Base-by-base conservation (phyloP, 1,139 yeast genomes). In the Candida tropicalis region DNA sequence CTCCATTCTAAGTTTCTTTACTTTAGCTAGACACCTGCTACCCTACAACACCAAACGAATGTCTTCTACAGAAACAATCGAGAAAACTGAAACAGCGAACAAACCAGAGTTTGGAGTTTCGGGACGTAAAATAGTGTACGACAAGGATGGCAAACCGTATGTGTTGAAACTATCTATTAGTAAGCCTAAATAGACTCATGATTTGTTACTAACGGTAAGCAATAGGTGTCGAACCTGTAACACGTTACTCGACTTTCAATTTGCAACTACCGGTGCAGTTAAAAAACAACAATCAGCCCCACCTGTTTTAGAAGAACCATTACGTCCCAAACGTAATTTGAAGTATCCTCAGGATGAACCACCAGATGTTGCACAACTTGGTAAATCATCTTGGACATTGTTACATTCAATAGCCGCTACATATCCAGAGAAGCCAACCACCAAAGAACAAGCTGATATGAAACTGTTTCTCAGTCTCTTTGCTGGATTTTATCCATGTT, bases 331-430 rank as follows among this genome's bases (percentile, higher is more conserved):
- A 47, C 53, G 13, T 6, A 17, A 26, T 3, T 32, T 39, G 38
- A 22, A 35, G 9, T 68, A 70, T 41, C 52, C 70, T 4, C 70
- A 71, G 40, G 84, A 78, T 33, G 83, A 87, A 49, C 99, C 99
- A 0, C 93, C 98, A 0, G 98, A 90, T 65, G 95, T 87, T 9
- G 85, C 77, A 41, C 74, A 76, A 48, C 66, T 93, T 6, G 99
- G 99, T 0, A 73, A 83, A 42, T 80, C 96, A 0, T 83, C 97
- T 3, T 93, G 99, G 99, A 89, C 96, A 1, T 75, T 93, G 37
- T 70, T 93, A 36, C 99, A 93, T 57, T 77, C 96, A 0, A 77
- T 91, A 48, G 97, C 98, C 0, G 97, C 98, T 2, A 79, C 79
- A 15, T 95, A 89, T 57, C 98, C 99, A 0, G 83, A 76, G 29